phyloP scores from a whole-genome alignment of 306 rosid genomes.

The Castanea sativa region DNA sequence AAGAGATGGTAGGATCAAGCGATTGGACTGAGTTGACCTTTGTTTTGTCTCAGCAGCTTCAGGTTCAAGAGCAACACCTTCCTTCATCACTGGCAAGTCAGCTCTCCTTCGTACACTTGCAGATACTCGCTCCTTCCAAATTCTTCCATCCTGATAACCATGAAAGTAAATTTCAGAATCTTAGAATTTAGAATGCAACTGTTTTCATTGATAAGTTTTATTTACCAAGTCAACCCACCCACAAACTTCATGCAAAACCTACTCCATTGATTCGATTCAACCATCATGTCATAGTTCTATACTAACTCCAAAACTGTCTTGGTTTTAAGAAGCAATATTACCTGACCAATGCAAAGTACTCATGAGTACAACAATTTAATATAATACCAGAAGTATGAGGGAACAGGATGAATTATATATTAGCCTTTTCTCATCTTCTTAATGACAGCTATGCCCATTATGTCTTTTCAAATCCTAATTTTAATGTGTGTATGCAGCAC shows the following conservation, averaged over 20 bases:
- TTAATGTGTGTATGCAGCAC: not conserved
- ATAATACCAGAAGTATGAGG: too few relatives aligned
- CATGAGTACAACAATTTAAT: too few relatives aligned
- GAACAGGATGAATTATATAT: too few relatives aligned
- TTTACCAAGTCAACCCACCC: not conserved
- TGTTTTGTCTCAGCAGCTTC: conserved; percentile 46
- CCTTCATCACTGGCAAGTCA: conserved; percentile 79
- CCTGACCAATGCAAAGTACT: too few relatives aligned
- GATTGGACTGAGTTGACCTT: conserved; percentile 43
- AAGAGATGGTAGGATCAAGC: conserved; percentile 76
- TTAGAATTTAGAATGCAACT: conserved; percentile 2
- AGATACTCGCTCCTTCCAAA: conserved; percentile 92
- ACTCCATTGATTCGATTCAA: not conserved
- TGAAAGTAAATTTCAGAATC: conserved; percentile 29
- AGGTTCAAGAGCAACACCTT: conserved; percentile 46
- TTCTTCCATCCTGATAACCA: conserved; percentile 75
- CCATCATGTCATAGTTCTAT: not conserved
- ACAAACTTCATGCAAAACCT: not conserved
- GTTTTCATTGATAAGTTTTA: not conserved
- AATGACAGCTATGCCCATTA: not conserved
- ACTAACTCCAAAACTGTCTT: not conserved
- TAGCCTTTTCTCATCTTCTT: too few relatives aligned
- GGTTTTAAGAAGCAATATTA: not conserved
- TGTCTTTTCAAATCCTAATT: not conserved
- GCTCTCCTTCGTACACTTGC: conserved; percentile 66